Evolutionary conservation across 805 yeast genomes (phyloP).

Genomic region (Soucietia sequanensis): DNA sequence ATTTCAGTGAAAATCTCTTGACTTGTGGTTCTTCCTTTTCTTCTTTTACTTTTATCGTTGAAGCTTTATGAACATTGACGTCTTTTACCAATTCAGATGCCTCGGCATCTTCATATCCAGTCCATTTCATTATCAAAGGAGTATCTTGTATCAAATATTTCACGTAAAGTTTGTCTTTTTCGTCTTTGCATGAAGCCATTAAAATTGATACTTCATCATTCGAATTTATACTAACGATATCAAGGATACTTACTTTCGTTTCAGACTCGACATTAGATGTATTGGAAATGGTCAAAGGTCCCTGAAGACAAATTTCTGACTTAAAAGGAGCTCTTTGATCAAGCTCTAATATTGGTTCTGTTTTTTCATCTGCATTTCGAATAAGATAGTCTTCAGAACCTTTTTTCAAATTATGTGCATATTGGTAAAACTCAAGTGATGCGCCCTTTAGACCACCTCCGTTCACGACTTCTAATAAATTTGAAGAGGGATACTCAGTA

Average conservation of each 20-base stretch:
- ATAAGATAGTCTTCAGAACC: background rate
- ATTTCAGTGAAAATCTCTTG: no score
- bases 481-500: background rate
- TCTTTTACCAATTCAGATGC: background rate
- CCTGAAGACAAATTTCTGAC: background rate
- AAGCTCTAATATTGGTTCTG: no score
- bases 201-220: conserved; percentile 14
- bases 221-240: conserved; percentile 12
- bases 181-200: conserved; percentile 9
- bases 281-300: background rate
- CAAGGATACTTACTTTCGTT: conserved; percentile 2
- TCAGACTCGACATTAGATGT: background rate
- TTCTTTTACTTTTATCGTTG: background rate
- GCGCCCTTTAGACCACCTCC: no score
- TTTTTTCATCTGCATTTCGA: no score
- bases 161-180: conserved; percentile 6
- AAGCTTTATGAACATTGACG: background rate
- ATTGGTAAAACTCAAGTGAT: no score
- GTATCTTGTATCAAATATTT: conserved; percentile 23
- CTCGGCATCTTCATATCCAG: conserved; percentile 1
- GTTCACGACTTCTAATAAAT: no score
- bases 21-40: background rate
- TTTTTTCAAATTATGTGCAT: background rate
- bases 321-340: no score
- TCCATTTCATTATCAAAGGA: conserved; percentile 26